Evolutionary conservation across 202 grass and related monocot species (phyloP).

Genomic region (Elaeis oleifera): DNA sequence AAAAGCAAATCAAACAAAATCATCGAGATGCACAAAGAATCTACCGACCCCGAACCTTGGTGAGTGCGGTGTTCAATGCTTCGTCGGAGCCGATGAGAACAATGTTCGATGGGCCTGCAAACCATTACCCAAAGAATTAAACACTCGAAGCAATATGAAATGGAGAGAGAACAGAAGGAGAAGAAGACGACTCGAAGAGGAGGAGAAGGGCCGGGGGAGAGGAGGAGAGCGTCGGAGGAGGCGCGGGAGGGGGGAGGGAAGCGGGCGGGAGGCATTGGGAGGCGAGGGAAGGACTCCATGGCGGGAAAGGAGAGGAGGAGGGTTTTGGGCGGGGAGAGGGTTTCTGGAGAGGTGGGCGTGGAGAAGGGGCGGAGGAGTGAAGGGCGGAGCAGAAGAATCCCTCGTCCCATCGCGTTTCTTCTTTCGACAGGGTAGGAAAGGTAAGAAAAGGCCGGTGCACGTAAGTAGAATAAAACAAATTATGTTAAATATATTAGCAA

Average conservation of each 20-base stretch:
- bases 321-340: not conserved
- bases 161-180: not conserved
- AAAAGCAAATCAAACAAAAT: slow-evolving; percentile 6
- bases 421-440: not conserved
- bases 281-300: not conserved
- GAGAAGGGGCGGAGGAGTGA: slow-evolving; percentile 25
- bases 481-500: too few relatives aligned
- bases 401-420: slow-evolving; percentile 35
- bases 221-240: slow-evolving; percentile 5
- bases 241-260: slow-evolving; percentile 4
- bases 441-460: too few relatives aligned
- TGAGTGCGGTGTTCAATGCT: slow-evolving; percentile 7
- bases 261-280: not conserved
- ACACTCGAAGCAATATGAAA: not conserved
- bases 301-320: slow-evolving; percentile 5
- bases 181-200: slow-evolving; percentile 11
- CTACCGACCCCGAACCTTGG: slow-evolving; percentile 17
- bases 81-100: slow-evolving; percentile 9
- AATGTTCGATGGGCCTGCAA: not conserved
- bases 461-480: too few relatives aligned
- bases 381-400: slow-evolving; percentile 14
- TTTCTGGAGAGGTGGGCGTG: slow-evolving; percentile 15
- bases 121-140: not conserved
- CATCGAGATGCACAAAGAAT: not conserved
- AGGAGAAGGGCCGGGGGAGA: slow-evolving; percentile 11